Evolutionary conservation across 1,284 basidiomycete genomes (phyloP).

Genomic region (Phylloporus gajari): DNA sequence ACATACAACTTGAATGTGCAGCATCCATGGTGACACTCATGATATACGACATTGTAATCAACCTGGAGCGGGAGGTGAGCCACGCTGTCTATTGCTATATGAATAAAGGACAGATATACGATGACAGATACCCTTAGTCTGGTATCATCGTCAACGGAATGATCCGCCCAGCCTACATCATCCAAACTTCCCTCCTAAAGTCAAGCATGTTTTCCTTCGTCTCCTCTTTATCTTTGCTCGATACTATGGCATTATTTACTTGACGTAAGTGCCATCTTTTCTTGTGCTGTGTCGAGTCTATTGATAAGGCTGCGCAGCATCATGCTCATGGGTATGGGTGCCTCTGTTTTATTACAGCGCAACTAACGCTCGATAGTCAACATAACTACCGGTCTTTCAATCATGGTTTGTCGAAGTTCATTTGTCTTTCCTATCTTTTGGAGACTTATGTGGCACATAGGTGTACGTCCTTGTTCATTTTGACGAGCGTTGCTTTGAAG

Average conservation of each 20-base stretch:
- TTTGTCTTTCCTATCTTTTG: background rate
- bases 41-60: slow-evolving; percentile 34
- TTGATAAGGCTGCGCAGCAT: slow-evolving; percentile 13
- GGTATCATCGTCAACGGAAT: slow-evolving; percentile 17
- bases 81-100: background rate
- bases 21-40: slow-evolving; percentile 28
- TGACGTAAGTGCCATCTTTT: slow-evolving; percentile 23
- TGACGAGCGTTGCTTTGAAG: background rate
- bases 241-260: slow-evolving; percentile 37
- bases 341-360: background rate
- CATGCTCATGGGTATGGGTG: slow-evolving; percentile 27
- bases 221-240: slow-evolving; percentile 35
- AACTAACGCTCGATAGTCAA: slow-evolving; percentile 28
- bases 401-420: slow-evolving; percentile 19
- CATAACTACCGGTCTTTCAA: slow-evolving; percentile 29
- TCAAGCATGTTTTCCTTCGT: slow-evolving; percentile 18
- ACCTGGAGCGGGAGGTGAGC: slow-evolving; percentile 29
- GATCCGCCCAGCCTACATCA: background rate
- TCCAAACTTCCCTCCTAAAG: background rate
- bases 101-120: background rate
- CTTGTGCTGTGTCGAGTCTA: background rate
- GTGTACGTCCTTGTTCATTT: slow-evolving; percentile 25
- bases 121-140: slow-evolving; percentile 30
- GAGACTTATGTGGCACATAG: slow-evolving; percentile 14
- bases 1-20: background rate